Base-by-base conservation (phyloP, 2,329 filamentous ascomycete species). In the Alternaria atra region DNA sequence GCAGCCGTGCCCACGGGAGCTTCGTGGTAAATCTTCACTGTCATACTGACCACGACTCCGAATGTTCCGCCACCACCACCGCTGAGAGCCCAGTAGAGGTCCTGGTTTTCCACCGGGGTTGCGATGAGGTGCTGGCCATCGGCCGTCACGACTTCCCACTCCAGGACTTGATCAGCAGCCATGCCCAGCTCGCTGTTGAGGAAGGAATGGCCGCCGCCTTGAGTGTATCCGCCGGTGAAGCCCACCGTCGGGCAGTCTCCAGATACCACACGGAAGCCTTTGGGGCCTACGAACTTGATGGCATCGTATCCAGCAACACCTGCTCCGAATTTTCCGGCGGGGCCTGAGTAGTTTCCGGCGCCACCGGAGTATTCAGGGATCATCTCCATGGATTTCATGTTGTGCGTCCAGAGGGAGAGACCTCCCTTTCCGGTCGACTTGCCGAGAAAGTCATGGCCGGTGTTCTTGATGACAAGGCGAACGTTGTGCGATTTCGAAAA, bases 131-230 rank as follows among this genome's bases (percentile, higher is more conserved):
- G 55, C 13, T 53, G 27, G 20, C 72, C 72, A 20, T 20, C 67
- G 60, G 4, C 9, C 4, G 39, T 43, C 7, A 73, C 65, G 2
- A 73, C 69, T 23, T 73, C 67, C 40, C 43, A 65, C 5, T 70
- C 66, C 1, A 72, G 61, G 6, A 61, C 55, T 9, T 73, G 58
- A 40, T 73, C 70, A 6, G 69, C 67, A 2, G 27, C 54, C 5
- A 66, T 13, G 9, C 63, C 63, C 64, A 52, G 54, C 5, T 6
- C n/a, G 2, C 48, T 39, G 2, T n/a, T 79, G 32, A 87, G 67
- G 8, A 82, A 82, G 15, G 80, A 81, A 71, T 87, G 83, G 0
- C 85, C 85, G 20, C 83, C 85, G 2, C 82, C 84, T 7, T 67
- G 66, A 8, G 70, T 63, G 64, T 66, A 79, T 9, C 76, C 63